phyloP scores from a whole-genome alignment of 2,329 filamentous ascomycete species.

The Paecilomyces formosus region DNA sequence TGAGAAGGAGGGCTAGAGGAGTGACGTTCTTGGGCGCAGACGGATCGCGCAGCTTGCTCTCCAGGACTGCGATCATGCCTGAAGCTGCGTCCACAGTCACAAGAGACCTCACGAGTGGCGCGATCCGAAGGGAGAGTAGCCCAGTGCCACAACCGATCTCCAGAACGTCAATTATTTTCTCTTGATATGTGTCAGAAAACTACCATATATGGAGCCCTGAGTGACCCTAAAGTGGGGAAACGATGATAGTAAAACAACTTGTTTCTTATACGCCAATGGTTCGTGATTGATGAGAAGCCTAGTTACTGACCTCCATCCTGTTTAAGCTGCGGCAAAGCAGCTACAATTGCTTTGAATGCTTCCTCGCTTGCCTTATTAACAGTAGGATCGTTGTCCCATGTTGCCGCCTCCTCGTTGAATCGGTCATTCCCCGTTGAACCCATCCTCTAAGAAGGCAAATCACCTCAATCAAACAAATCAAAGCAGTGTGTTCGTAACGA shows the following conservation, averaged over 20 bases:
- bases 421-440: constrained; percentile 31
- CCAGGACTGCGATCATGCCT: background rate
- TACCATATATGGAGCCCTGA: background rate
- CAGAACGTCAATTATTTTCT: constrained; percentile 36
- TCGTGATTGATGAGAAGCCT: background rate
- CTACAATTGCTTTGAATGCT: constrained; percentile 41
- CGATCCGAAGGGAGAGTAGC: constrained; percentile 44
- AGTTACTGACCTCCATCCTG: background rate
- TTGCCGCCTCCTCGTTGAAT: constrained; percentile 49
- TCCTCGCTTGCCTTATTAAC: constrained; percentile 39
- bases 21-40: background rate
- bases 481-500: background rate
- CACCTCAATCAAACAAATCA: background rate
- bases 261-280: background rate
- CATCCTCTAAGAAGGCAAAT: background rate
- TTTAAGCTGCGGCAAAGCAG: constrained; percentile 25
- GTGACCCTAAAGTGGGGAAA: background rate
- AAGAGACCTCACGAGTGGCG: constrained; percentile 41
- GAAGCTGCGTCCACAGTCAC: constrained; percentile 44
- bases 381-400: constrained; percentile 48
- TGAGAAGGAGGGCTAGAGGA: constrained; percentile 30
- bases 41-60: background rate
- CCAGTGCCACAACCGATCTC: constrained; percentile 54
- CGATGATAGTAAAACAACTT: background rate
- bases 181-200: background rate